phyloP scores from a whole-genome alignment of 2,329 filamentous ascomycete genomes.

The Zymoseptoria crescenta region DNA sequence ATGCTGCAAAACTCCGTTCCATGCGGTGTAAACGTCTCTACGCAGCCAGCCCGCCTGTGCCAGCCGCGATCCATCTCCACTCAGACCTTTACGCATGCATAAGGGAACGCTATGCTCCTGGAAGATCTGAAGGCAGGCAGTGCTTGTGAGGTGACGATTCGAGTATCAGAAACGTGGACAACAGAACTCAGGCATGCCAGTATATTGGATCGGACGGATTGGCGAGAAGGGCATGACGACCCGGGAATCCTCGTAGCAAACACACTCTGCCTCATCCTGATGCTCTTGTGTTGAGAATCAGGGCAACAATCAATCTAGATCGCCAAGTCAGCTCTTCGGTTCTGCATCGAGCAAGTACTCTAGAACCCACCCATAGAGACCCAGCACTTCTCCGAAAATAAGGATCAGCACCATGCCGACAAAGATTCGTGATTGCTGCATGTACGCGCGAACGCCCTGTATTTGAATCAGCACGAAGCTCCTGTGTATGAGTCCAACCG shows the following conservation, averaged over 20 bases:
- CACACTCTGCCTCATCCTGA: neutral
- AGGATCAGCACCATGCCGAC: constrained; percentile 98
- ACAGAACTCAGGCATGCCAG: no score
- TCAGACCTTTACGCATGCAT: neutral
- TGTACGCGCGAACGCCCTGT: constrained; percentile 79
- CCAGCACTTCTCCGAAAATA: constrained; percentile 96
- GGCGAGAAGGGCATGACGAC: no score
- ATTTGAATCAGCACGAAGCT: neutral
- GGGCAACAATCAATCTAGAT: constrained; percentile 74
- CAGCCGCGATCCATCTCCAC: neutral
- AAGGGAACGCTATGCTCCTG: neutral
- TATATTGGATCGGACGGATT: no score
- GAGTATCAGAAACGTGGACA: no score
- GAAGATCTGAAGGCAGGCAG: no score
- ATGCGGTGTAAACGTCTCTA: neutral
- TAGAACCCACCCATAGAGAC: constrained; percentile 77
- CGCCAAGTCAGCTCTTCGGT: constrained; percentile 1
- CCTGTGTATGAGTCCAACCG: neutral
- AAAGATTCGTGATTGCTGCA: constrained; percentile 92
- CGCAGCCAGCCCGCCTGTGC: constrained; percentile 3
- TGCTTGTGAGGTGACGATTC: no score
- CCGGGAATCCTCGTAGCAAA: neutral
- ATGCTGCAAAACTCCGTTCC: neutral
- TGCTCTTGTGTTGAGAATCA: constrained; percentile 72
- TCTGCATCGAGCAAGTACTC: neutral